These are phyloP conservation scores for Zymoseptoria crescenta DNA, from an alignment of 2,329 filamentous ascomycete genomes.

Conservation along the genomic window DNA sequence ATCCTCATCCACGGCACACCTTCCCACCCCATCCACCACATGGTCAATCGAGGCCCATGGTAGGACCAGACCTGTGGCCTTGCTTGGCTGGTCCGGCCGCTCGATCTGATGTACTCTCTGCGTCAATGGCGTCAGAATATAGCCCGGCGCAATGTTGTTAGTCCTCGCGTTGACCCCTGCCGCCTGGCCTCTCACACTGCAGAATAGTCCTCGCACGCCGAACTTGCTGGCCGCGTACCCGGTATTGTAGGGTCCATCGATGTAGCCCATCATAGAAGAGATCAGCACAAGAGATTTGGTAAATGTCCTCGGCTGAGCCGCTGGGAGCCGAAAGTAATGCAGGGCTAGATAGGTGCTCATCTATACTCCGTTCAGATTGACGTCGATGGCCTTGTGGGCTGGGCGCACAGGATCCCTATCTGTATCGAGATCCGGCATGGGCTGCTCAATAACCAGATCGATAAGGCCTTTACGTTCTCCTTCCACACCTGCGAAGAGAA, in stretches of 20 bases:
- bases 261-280: conserved; percentile 12
- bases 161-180: conserved; percentile 7
- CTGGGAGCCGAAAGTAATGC: conserved; percentile 11
- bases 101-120: neutral
- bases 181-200: conserved; percentile 4
- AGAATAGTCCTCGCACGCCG: conserved; percentile 10
- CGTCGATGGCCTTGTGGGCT: conserved; percentile 6
- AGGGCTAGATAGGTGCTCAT: conserved; percentile 8
- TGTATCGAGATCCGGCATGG: conserved; percentile 1
- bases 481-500: conserved; percentile 5
- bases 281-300: conserved; percentile 9
- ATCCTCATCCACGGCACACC: neutral
- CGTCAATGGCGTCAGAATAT: conserved; percentile 10
- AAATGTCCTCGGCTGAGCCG: conserved; percentile 1
- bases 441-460: conserved; percentile 8
- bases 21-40: neutral
- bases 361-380: conserved; percentile 9
- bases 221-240: conserved; percentile 8
- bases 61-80: neutral
- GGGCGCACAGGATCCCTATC: neutral
- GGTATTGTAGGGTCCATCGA: conserved; percentile 8
- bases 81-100: neutral
- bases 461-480: conserved; percentile 3
- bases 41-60: neutral
- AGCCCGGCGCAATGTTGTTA: conserved; percentile 12